Conservation (phyloP, 495 filamentous ascomycete species). For the Aspergillus coremiiformis region DNA sequence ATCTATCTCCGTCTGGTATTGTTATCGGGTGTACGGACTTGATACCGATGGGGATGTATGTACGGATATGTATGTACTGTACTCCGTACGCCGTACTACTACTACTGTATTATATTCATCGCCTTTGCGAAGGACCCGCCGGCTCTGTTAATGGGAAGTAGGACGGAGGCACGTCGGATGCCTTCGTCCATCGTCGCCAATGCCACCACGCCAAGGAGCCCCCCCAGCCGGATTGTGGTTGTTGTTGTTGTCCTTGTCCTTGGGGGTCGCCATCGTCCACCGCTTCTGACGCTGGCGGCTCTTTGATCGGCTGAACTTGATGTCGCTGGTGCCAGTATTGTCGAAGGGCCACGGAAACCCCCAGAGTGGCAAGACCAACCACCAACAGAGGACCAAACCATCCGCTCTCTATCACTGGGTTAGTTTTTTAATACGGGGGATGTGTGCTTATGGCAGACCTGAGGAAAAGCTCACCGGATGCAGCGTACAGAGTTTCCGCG, state of each 20-base stretch:
- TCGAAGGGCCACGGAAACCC: not conserved
- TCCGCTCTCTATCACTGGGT: not conserved
- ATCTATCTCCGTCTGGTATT: not conserved
- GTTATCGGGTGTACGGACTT: not conserved
- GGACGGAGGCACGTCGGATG: constrained; percentile 11
- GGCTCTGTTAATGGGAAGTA: constrained; percentile 30
- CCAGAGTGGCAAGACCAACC: not conserved
- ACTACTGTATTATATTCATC: too few relatives aligned
- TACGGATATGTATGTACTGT: too few relatives aligned
- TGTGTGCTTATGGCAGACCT: not conserved
- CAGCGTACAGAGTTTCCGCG: not conserved
- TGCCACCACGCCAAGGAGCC: constrained; percentile 30
- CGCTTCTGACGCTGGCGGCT: constrained; percentile 18
- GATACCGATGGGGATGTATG: too few relatives aligned
- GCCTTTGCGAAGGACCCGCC: not conserved
- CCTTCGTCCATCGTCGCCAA: constrained; percentile 26
- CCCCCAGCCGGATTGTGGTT: not conserved
- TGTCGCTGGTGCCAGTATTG: not conserved
- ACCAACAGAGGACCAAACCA: not conserved
- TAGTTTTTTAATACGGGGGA: too few relatives aligned
- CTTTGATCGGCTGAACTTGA: not conserved
- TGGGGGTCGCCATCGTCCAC: constrained; percentile 14
- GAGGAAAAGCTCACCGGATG: constrained; percentile 8
- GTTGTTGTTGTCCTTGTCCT: constrained; percentile 15
- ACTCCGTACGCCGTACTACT: too few relatives aligned